Base-by-base conservation (phyloP, 148 eudicot genomes). In the Persicaria maculosa region DNA sequence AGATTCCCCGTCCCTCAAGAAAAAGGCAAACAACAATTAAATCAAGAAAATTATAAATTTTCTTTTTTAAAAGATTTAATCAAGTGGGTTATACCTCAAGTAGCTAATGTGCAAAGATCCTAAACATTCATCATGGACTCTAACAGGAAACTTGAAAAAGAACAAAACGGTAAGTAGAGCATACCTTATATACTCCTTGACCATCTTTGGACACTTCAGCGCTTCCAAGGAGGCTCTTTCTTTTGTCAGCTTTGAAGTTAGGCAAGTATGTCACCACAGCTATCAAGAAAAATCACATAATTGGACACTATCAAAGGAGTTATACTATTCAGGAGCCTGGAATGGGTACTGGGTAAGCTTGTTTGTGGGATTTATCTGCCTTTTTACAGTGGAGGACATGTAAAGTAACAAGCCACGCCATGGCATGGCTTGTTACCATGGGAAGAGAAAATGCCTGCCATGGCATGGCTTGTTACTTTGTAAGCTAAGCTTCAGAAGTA, bases 161-260 rank as follows among this genome's bases (percentile, higher is more conserved):
- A 22, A 65, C 47, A 65, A 19, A 53, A 16, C 15, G 15, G 58
- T 62, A 9, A 62, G 44, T 62, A 17, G 31, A 73, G 74, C 81
- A 44, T 62, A 92, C 99, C 96, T 95, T 85, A 50, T 85, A 15
- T 20, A 70, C 76, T 50, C 65, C 47, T 31, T 31, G 40, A 45
- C 55, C 94, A 74, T 83, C 87, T 31, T 68, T 72, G 6, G 81
- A 48, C 74, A 47, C 81, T 75, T 87, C 72, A 17, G 83, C 50
- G 78, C 83, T 78, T 67, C 96, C 96, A 76, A 95, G 77, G 36
- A 95, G 83, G 74, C 96, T 92, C 87, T 79, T 92, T 77, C 77
- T 86, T 84, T 88, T 92, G 83, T 92, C 92, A 55, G 85, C 72
- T 81, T 88, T 95, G 74, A 96, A 87, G 89, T 92, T 95, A 65